Conservation (phyloP, 2,329 filamentous ascomycete genomes). For the Xylaria sp. region DNA sequence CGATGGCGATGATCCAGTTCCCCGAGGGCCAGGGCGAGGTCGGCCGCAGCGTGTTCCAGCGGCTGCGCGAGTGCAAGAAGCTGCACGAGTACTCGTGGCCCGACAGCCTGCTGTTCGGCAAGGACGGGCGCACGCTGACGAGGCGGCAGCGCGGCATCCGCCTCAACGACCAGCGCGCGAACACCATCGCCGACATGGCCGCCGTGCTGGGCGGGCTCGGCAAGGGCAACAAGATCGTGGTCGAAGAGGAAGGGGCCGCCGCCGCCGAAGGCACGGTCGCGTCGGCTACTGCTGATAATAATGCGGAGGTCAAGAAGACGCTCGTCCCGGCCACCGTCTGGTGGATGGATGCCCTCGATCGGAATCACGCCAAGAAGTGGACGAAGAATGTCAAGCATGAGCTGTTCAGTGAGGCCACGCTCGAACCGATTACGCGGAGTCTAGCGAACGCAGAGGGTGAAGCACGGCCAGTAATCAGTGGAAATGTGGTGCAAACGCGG, state of each 20-base stretch:
- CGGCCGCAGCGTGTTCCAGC: conserved; percentile 70
- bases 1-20: conserved; percentile 70
- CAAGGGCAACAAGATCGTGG: conserved; percentile 62
- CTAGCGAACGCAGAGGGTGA: conserved; percentile 13
- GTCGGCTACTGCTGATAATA: not conserved
- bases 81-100: conserved; percentile 72
- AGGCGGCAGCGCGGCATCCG: conserved; percentile 59
- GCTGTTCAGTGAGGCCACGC: conserved; percentile 51
- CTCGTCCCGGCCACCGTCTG: conserved; percentile 59
- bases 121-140: conserved; percentile 50
- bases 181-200: conserved; percentile 72
- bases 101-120: conserved; percentile 56
- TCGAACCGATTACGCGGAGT: conserved; percentile 21
- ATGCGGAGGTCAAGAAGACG: conserved; percentile 9
- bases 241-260: not conserved
- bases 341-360: conserved; percentile 63
- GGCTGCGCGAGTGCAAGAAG: conserved; percentile 71
- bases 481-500: not conserved
- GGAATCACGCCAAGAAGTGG: conserved; percentile 61
- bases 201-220: conserved; percentile 65
- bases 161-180: conserved; percentile 70
- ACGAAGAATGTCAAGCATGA: conserved; percentile 64
- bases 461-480: conserved; percentile 4
- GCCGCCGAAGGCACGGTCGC: conserved; percentile 28
- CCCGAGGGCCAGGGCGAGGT: conserved; percentile 61